phyloP scores from a whole-genome alignment of 1,284 basidiomycete species.

The Moniliella sp. region DNA sequence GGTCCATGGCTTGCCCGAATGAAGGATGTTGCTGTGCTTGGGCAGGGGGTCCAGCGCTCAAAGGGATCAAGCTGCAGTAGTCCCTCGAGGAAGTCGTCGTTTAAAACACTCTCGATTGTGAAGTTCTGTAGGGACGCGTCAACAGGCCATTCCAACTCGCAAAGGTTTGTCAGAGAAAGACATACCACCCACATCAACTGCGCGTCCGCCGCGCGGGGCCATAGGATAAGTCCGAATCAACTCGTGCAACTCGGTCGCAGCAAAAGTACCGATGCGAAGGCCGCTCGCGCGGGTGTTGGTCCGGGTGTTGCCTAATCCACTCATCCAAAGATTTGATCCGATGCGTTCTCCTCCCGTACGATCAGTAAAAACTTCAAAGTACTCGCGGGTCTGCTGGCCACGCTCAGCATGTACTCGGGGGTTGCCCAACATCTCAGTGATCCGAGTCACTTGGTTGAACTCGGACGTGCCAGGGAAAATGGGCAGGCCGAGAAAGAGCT shows the following conservation, averaged over 20 bases:
- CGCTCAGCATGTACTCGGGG: slow-evolving; percentile 89
- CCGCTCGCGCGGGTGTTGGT: slow-evolving; percentile 52
- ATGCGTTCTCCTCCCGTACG: slow-evolving; percentile 68
- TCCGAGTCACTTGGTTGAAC: slow-evolving; percentile 88
- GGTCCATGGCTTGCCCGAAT: slow-evolving; percentile 78
- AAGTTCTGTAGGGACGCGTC: slow-evolving; percentile 45
- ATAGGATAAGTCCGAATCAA: slow-evolving; percentile 85
- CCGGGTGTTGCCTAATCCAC: slow-evolving; percentile 79
- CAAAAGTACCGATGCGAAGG: slow-evolving; percentile 98
- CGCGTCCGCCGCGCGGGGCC: slow-evolving; percentile 56
- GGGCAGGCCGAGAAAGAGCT: slow-evolving; percentile 85
- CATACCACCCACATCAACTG: slow-evolving; percentile 77
- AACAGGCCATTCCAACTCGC: too few species aligned
- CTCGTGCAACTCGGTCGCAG: slow-evolving; percentile 70
- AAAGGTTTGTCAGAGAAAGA: slow-evolving; percentile 35
- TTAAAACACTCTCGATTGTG: slow-evolving; percentile 81
- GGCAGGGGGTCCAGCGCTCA: slow-evolving; percentile 84
- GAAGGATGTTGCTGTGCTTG: slow-evolving; percentile 89
- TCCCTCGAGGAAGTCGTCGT: slow-evolving; percentile 89
- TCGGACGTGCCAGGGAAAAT: slow-evolving; percentile 93
- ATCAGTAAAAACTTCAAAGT: slow-evolving; percentile 64
- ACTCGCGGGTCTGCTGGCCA: slow-evolving; percentile 83
- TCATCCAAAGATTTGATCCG: slow-evolving; percentile 77
- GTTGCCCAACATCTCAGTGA: slow-evolving; percentile 96
- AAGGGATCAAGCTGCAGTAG: slow-evolving; percentile 80